A percentile compares a stretch with the other conserved stretches of the same genome.
These are phyloP conservation scores for Kluyveromyces sp. DNA, from an alignment of 1,139 yeast genomes.

Conservation along the genomic window DNA sequence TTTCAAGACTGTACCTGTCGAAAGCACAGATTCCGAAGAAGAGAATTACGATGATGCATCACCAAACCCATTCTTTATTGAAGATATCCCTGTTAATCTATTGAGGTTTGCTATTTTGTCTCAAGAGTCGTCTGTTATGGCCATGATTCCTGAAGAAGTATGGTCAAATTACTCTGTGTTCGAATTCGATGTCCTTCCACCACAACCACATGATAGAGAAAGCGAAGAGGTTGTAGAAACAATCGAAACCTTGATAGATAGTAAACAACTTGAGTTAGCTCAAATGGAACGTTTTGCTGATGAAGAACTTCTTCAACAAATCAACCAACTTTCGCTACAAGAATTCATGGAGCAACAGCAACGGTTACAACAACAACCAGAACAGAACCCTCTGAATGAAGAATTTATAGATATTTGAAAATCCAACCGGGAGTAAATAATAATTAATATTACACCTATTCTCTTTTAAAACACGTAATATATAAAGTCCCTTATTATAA, in stretches of 20 bases:
- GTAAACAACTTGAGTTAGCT: constrained; percentile 23
- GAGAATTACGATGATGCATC: constrained; percentile 7
- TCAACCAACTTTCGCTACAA: constrained; percentile 27
- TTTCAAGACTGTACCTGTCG: background rate
- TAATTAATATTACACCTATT: too few relatives aligned
- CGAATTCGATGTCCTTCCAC: constrained; percentile 69
- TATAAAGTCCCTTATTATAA: background rate
- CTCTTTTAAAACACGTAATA: background rate
- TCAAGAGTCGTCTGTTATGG: constrained; percentile 64
- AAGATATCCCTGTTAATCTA: constrained; percentile 48
- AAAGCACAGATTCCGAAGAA: background rate
- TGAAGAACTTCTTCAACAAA: constrained; percentile 25
- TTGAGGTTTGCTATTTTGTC: constrained; percentile 61
- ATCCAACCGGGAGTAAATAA: too few relatives aligned
- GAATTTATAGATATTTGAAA: too few relatives aligned
- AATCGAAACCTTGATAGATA: constrained; percentile 35
- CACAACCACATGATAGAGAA: constrained; percentile 33
- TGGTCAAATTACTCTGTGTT: constrained; percentile 56
- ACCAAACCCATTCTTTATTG: constrained; percentile 19
- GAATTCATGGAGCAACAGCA: constrained; percentile 22
- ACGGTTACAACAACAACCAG: background rate
- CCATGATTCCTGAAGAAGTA: constrained; percentile 52
- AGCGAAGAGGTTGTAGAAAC: constrained; percentile 29
- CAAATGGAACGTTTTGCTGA: constrained; percentile 25
- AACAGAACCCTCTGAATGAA: too few relatives aligned